Evolutionary conservation across 1,139 yeast genomes (phyloP), one percentile per base, ranked within the genome.

Genomic region (Yarrowia galli): DNA sequence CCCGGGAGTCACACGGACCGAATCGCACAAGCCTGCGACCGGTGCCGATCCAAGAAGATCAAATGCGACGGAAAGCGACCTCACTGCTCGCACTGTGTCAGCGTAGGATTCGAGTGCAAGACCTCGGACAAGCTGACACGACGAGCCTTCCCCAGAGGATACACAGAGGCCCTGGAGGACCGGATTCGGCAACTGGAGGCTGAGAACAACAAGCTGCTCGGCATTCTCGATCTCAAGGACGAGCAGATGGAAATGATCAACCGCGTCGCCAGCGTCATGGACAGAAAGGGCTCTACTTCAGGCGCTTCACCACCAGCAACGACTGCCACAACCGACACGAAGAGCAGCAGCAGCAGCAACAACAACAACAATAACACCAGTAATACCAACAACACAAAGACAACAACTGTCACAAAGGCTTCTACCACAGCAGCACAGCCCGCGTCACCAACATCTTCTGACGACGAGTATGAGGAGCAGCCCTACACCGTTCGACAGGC

Each of bases 11-110:
- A 81, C 45, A 78, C 81, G 0, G 85, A 84, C 68, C 78, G 92
- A 69, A 86, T 87, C 22, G 92, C 96, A 0, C 97, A 91, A 74
- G 96, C 97, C 0, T 91, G 97, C 77, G 97, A 91, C 75, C 77
- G 97, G 67, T 91, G 97, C 74, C 80, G 97, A 67, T 89, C 92
- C 60, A 91, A 91, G 76, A 91, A 91, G 72, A 86, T 88, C 45
- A 84, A 87, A 69, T 88, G 92, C 78, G 91, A 88, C 72, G 91
- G 91, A n/a, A 82, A 80, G 74, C 82, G 84, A 46, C 88, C 88
- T 1, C 72, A 73, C 71, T 89, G 95, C 75, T 81, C 85, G 23
- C 89, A 88, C 73, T 89, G 95, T 77, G 82, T 82, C 25, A 82
- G 85, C 66, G 89, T 88, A 20, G 89, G 89, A 1, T 85, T 89